phyloP scores from a whole-genome alignment of 2,329 filamentous ascomycete genomes.

The Ophiostoma piceae region DNA sequence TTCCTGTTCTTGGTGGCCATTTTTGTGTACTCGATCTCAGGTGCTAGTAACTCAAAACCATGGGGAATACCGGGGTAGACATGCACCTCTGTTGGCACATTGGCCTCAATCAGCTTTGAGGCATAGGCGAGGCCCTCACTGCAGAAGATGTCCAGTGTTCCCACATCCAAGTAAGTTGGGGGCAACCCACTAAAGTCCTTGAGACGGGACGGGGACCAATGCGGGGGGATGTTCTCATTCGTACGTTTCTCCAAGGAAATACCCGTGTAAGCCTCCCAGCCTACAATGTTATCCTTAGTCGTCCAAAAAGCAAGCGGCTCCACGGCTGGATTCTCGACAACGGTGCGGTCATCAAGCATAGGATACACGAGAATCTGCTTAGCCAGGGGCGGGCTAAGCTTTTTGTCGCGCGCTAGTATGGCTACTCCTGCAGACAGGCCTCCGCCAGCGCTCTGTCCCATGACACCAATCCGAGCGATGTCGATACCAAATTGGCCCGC shows the following conservation, averaged over 20 bases:
- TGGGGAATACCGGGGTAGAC: conserved; percentile 13
- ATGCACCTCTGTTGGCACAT: conserved; percentile 11
- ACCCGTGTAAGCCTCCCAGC: no score
- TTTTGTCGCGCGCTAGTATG: no score
- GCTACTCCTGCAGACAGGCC: no score
- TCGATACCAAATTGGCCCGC: no score
- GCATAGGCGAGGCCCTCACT: conserved; percentile 3
- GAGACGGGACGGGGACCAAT: not conserved
- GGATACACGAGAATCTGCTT: no score
- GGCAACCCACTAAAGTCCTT: not conserved
- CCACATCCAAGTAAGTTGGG: conserved; percentile 5
- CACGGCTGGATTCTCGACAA: no score
- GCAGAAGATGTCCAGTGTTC: conserved; percentile 6
- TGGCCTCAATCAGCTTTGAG: not conserved
- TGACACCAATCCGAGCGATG: no score
- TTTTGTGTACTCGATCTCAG: not conserved
- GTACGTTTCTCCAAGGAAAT: not conserved
- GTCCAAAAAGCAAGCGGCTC: no score
- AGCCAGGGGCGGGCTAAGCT: no score
- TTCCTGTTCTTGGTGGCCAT: not conserved
- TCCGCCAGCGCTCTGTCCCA: no score
- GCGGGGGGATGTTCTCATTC: not conserved
- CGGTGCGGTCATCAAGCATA: no score
- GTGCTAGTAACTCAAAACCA: conserved; percentile 1
- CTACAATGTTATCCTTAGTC: no score